Conservation (phyloP, 2,329 filamentous ascomycete species). For the Gremmenia infestans region DNA sequence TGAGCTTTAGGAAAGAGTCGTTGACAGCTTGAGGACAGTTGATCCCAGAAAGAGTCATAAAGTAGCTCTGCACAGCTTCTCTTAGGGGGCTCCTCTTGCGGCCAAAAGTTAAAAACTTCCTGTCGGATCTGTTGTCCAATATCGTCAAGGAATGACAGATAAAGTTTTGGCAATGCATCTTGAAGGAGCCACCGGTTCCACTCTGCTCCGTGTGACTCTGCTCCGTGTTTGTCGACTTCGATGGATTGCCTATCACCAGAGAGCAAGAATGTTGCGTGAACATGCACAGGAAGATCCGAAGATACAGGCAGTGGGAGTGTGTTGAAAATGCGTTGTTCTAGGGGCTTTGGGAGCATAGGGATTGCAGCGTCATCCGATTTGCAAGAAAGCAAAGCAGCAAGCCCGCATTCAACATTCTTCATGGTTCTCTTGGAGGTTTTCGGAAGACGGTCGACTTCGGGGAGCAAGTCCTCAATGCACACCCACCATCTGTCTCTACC, state of each 20-base stretch:
- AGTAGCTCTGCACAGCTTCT: constrained; percentile 12
- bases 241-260: constrained; percentile 28
- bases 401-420: constrained; percentile 22
- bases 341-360: not conserved
- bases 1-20: constrained; percentile 20
- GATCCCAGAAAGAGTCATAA: constrained; percentile 19
- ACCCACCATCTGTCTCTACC: constrained; percentile 21
- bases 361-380: not conserved
- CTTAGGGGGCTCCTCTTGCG: constrained; percentile 8
- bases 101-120: constrained; percentile 22
- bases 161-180: constrained; percentile 21
- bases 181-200: constrained; percentile 27
- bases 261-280: constrained; percentile 30
- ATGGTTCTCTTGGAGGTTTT: constrained; percentile 13
- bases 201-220: constrained; percentile 8
- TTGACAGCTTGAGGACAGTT: constrained; percentile 12
- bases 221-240: constrained; percentile 13
- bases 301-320: constrained; percentile 19
- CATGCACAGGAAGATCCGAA: constrained; percentile 25
- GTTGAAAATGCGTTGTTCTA: constrained; percentile 15
- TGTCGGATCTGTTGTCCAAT: constrained; percentile 9
- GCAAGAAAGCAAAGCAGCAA: constrained; percentile 17
- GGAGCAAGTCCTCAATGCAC: constrained; percentile 15
- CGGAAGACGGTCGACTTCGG: constrained; percentile 7
- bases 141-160: constrained; percentile 22